Percentiles rank a stretch among this genome's conserved stretches.
Evolutionary conservation across 768 basidiomycete species (phyloP).

Genomic region (Wakefieldia striispora): DNA sequence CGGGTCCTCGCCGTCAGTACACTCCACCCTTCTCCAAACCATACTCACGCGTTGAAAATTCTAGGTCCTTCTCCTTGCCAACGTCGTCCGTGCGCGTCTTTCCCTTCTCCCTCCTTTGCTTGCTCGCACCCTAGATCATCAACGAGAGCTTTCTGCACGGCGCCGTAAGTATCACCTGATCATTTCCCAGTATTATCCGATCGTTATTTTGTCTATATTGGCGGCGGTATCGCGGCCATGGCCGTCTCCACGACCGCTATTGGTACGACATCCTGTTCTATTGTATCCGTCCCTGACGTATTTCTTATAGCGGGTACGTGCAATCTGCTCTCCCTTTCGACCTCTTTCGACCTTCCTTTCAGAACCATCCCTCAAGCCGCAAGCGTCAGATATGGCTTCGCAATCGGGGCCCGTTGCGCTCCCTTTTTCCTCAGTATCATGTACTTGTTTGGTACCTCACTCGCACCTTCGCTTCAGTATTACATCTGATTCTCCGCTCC

Average conservation of each 20-base stretch:
- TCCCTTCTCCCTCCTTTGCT: not conserved
- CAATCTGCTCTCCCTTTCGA: not conserved
- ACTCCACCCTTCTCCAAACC: not conserved
- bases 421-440: conserved; percentile 73
- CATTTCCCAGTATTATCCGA: conserved; percentile 58
- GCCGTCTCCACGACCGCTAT: conserved; percentile 67
- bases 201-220: conserved; percentile 35
- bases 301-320: conserved; percentile 27
- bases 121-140: conserved; percentile 52
- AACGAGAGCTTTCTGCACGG: conserved; percentile 81
- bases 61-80: conserved; percentile 82
- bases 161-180: conserved; percentile 46
- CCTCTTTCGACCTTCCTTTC: not conserved
- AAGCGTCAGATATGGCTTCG: conserved; percentile 73
- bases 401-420: conserved; percentile 75
- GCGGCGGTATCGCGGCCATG: conserved; percentile 74
- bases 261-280: conserved; percentile 34
- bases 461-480: not conserved
- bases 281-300: not conserved
- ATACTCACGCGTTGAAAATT: conserved; percentile 4
- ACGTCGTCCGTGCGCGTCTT: conserved; percentile 58
- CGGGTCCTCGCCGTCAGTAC: conserved; percentile 87
- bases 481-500: not conserved
- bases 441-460: conserved; percentile 49
- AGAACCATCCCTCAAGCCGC: conserved; percentile 75